phyloP scores from a whole-genome alignment of 306 rosid genomes.

The Trichosanthes truncata region DNA sequence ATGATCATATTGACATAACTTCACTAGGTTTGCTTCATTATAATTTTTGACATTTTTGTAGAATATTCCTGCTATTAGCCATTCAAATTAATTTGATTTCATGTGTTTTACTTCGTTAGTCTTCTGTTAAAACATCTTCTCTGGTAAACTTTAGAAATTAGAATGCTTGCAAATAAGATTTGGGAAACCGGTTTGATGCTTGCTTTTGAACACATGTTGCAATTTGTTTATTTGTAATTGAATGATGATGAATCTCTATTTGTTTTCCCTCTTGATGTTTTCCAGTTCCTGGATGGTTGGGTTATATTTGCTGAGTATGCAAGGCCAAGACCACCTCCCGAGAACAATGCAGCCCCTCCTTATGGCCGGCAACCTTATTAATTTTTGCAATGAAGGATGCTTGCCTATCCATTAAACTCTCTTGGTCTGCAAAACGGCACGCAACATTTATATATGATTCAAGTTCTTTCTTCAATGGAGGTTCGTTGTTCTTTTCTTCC shows the following conservation, averaged over 20 bases:
- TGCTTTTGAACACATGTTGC: neutral
- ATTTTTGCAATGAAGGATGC: neutral
- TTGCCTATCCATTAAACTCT: constrained; percentile 11
- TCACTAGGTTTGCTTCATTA: neutral
- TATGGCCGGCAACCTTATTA: constrained; percentile 22
- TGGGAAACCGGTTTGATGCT: neutral
- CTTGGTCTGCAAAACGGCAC: neutral
- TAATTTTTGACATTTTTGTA: neutral
- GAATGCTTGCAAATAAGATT: neutral
- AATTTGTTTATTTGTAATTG: neutral
- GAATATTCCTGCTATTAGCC: neutral
- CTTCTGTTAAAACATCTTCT: neutral
- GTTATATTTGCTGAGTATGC: constrained; percentile 98
- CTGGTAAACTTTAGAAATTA: neutral
- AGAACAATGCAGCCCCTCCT: constrained; percentile 20
- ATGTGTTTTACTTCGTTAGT: neutral
- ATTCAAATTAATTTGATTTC: neutral
- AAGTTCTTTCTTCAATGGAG: neutral
- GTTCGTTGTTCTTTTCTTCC: neutral
- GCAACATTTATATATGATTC: neutral
- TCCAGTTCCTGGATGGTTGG: constrained; percentile 95
- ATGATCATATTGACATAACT: neutral
- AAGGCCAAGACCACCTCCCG: constrained; percentile 57
- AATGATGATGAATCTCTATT: neutral
- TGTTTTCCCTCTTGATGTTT: constrained; percentile 7